These are phyloP conservation scores for Boletus sensibilis DNA, from an alignment of 768 basidiomycete species.

Conservation along the genomic window DNA sequence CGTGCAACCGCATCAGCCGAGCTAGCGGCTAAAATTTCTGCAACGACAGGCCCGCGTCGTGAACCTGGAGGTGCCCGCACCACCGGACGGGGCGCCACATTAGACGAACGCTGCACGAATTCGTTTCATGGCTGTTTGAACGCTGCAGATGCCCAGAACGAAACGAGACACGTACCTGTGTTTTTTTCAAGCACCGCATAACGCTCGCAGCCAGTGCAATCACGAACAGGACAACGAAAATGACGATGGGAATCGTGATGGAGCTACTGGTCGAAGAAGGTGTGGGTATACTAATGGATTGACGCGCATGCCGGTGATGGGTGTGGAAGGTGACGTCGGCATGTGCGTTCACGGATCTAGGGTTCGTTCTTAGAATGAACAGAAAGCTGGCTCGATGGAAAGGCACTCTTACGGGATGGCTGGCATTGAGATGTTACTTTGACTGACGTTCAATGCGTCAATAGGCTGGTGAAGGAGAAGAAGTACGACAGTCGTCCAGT, in stretches of 20 bases:
- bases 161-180: neutral
- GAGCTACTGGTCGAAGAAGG: fast-evolving
- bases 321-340: no score
- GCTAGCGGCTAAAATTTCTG: neutral
- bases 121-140: neutral
- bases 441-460: neutral
- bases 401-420: neutral
- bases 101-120: neutral
- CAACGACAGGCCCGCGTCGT: neutral
- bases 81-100: neutral
- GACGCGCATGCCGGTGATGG: neutral
- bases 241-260: neutral
- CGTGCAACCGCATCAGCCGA: no score
- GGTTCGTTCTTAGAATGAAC: neutral
- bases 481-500: no score
- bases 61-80: neutral
- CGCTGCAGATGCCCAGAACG: neutral
- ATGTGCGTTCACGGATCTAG: neutral
- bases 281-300: no score
- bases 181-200: fast-evolving
- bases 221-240: neutral
- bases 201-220: fast-evolving
- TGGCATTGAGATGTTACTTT: neutral
- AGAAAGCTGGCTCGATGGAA: neutral
- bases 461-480: neutral